Evolutionary conservation across 2,329 filamentous ascomycete genomes (phyloP).

Genomic region (Fusarium albosuccineum): DNA sequence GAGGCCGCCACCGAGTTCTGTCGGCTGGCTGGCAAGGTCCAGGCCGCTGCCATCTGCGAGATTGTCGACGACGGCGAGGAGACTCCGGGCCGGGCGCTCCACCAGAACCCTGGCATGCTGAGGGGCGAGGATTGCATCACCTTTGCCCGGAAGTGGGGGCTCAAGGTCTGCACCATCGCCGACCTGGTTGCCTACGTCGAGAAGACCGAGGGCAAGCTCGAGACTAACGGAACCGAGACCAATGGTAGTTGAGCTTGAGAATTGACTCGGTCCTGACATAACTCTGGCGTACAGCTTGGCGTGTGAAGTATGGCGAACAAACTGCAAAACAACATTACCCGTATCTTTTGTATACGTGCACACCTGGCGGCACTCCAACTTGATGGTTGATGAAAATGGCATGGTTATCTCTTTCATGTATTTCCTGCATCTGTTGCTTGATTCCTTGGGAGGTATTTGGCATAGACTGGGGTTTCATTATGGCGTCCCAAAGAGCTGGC

Average conservation of each 20-base stretch:
- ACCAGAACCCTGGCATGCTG: constrained; percentile 86
- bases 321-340: constrained; percentile 5
- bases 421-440: constrained; percentile 40
- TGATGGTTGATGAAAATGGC: constrained; percentile 21
- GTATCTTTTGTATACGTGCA: constrained; percentile 12
- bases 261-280: not conserved
- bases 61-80: constrained; percentile 87
- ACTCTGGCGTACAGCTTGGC: not conserved
- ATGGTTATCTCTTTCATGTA: constrained; percentile 27
- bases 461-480: constrained; percentile 37
- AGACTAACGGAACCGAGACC: constrained; percentile 51
- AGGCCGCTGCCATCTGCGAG: constrained; percentile 89
- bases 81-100: constrained; percentile 75
- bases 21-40: constrained; percentile 80
- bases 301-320: constrained; percentile 3
- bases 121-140: constrained; percentile 86
- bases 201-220: constrained; percentile 75
- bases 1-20: constrained; percentile 96
- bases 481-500: constrained; percentile 38
- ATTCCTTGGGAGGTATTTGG: constrained; percentile 27
- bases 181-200: constrained; percentile 86
- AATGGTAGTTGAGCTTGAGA: constrained; percentile 35
- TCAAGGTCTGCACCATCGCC: constrained; percentile 96
- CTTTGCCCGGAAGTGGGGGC: constrained; percentile 89
- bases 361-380: constrained; percentile 12